Evolutionary conservation across 1,284 basidiomycete species (phyloP).

Genomic region (Cystobasidium sp.): DNA sequence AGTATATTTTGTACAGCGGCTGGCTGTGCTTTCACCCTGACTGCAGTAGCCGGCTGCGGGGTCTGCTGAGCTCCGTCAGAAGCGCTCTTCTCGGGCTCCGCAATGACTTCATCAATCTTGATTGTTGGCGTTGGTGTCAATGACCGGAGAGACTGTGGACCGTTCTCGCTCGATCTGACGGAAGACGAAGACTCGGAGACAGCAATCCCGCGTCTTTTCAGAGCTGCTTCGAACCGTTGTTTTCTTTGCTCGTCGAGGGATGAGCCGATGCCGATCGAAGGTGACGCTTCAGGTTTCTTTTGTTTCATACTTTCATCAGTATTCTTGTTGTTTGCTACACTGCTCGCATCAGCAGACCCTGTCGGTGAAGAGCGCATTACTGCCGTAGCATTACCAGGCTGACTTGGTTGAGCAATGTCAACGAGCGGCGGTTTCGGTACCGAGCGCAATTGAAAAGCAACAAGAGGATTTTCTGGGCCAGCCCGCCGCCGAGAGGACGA

Average conservation of each 20-base stretch:
- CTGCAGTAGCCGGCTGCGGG: not conserved
- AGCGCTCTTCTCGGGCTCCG: not conserved
- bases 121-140: conserved; percentile 15
- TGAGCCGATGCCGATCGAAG: not conserved
- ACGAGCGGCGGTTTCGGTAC: conserved; percentile 4
- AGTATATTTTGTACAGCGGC: not conserved
- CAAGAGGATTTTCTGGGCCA: conserved; percentile 36
- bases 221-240: conserved; percentile 26
- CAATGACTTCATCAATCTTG: conserved; percentile 18
- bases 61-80: too few species aligned
- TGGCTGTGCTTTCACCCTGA: not conserved
- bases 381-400: not conserved
- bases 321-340: not conserved
- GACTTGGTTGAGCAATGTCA: not conserved
- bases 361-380: not conserved
- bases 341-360: not conserved
- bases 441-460: conserved; percentile 30
- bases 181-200: not conserved
- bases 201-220: conserved; percentile 6
- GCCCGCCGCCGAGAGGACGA: conserved; percentile 5
- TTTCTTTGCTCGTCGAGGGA: conserved; percentile 2
- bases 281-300: not conserved
- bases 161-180: too few species aligned
- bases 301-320: not conserved
- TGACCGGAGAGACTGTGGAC: too few species aligned